Evolutionary conservation across 2,329 filamentous ascomycete genomes (phyloP), one percentile per base, ranked within the genome.

Genomic region (Arthrobotrys entomopaga): DNA sequence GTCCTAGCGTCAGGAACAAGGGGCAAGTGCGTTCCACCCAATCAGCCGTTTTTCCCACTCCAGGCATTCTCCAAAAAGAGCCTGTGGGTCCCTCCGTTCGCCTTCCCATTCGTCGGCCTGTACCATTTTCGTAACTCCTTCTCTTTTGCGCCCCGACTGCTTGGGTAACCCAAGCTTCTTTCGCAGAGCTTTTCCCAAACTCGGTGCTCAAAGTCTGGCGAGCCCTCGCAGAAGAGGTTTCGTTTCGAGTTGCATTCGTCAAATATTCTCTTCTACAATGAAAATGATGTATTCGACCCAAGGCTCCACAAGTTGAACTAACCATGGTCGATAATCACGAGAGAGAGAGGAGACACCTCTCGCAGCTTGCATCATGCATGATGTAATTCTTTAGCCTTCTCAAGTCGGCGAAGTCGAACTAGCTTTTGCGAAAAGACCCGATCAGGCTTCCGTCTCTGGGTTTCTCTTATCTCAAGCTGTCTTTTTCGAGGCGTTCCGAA

Each of bases 1-100:
- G 40, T 46, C 48, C 61, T 72, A 72, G 67, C 67, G 67, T 72
- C 69, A 73, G 69, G 69, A 73, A 73, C 69, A 73, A 73, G 69
- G 69, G 69, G 69, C 38, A 57, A 40, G 20, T 20, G n/a, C 19
- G 48, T 60, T 60, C 49, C 69, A 34, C 61, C 69, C 69, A 73
- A 73, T 73, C 69, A 73, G 49, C 54, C 67, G 46, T 65, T 61
- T 49, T 58, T 50, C 48, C 49, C 59, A 26, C 24, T 73, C 61
- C 54, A 26, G 67, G 67, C 58, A 65, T 52, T 61, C 54, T 65
- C 69, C 69, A 65, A 73, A 73, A 61, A 54, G 49, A 20, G 40
- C 24, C 50, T 20, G 69, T 73, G 61, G 61, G 60, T 56, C 61
- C 24, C 24, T 26, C 24, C 38, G 3, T 49, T 48, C 54, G 56